Base-by-base conservation (phyloP, 2,329 filamentous ascomycete species). In the Didymella arachidicola region DNA sequence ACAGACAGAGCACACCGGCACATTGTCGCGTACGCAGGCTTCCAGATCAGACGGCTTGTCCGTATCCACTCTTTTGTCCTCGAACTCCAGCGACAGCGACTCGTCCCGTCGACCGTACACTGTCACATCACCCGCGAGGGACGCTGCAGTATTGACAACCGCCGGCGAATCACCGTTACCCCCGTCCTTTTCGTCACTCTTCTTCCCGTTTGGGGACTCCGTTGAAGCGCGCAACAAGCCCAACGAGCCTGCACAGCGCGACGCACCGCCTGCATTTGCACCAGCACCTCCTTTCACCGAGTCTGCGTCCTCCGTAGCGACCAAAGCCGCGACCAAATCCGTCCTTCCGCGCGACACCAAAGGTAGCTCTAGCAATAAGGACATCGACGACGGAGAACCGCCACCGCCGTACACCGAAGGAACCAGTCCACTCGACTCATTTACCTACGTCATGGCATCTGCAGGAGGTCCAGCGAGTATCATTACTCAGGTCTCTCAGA, bases 401-500 rank as follows among this genome's bases (percentile, higher is more conserved):
- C 95, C 95, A 61, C 95, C 95, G 58, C 94, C 95, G 57, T 99
- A 99, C 79, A 93, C 91, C 68, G 94, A 98, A 86, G 93, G 94
- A 71, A 90, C 88, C 61, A 97, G 92, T 82, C 95, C 95, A 63
- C 87, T 99, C 77, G 86, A 90, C 61, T 92, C 92, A 57, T 99
- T 99, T 75, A 89, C 90, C 71, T 99, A 96, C 86, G 87, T 97
- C 77, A 99, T 99, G 95, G 93, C 95, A 80, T 91, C 93, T 78
- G 93, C 94, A 80, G 94, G 94, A 84, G 94, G 93, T 82, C 91
- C 93, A 71, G 90, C 93, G 82, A 98, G 95, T 86, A 97, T 99
- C 77, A 96, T 99, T 81, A 99, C 95, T 80, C 95, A 99, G 82
- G 95, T 99, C 71, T 93, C 96, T 77, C 95, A 99, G 80, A 67